These are phyloP conservation scores for Nakazawaea siamensis DNA, from an alignment of 805 yeast genomes.

Conservation along the genomic window DNA sequence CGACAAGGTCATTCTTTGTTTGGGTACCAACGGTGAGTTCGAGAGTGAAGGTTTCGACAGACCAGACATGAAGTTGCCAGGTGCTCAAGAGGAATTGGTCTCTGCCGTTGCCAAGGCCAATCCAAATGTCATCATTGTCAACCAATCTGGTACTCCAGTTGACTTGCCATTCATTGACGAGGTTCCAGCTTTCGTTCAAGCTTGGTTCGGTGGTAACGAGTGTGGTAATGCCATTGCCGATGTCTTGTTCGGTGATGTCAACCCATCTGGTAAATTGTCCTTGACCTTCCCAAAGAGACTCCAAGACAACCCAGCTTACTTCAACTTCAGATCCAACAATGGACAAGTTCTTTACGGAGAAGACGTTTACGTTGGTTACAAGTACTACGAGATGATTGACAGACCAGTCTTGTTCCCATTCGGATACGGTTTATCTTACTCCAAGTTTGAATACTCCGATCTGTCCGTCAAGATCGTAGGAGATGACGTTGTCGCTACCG, in stretches of 20 bases:
- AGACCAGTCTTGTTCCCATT: slow-evolving; percentile 42
- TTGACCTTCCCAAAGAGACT: slow-evolving; percentile 38
- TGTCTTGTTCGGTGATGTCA: slow-evolving; percentile 43
- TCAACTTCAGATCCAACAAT: slow-evolving; percentile 37
- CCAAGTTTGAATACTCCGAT: slow-evolving; percentile 31
- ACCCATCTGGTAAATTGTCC: slow-evolving; percentile 48
- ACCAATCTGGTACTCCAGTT: slow-evolving; percentile 49
- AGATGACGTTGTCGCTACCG: slow-evolving; percentile 22
- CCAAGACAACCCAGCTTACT: slow-evolving; percentile 42
- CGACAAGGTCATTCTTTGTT: slow-evolving; percentile 38
- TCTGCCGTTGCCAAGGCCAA: slow-evolving; percentile 32
- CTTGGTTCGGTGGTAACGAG: slow-evolving; percentile 50
- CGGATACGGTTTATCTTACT: slow-evolving; percentile 50
- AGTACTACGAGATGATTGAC: slow-evolving; percentile 42
- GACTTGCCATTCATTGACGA: slow-evolving; percentile 37
- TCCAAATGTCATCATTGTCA: slow-evolving; percentile 37
- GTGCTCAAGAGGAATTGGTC: slow-evolving; percentile 32
- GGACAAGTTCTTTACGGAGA: slow-evolving; percentile 50
- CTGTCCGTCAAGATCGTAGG: slow-evolving; percentile 23
- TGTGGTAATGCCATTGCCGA: slow-evolving; percentile 46
- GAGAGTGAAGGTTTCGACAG: slow-evolving; percentile 50
- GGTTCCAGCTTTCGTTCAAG: slow-evolving; percentile 33
- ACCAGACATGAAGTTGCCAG: slow-evolving; percentile 36
- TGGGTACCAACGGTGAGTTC: slow-evolving; percentile 43
- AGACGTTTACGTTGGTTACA: slow-evolving; percentile 50